Conservation (phyloP, 2,329 filamentous ascomycete species). For the Penicillium sumatraense region DNA sequence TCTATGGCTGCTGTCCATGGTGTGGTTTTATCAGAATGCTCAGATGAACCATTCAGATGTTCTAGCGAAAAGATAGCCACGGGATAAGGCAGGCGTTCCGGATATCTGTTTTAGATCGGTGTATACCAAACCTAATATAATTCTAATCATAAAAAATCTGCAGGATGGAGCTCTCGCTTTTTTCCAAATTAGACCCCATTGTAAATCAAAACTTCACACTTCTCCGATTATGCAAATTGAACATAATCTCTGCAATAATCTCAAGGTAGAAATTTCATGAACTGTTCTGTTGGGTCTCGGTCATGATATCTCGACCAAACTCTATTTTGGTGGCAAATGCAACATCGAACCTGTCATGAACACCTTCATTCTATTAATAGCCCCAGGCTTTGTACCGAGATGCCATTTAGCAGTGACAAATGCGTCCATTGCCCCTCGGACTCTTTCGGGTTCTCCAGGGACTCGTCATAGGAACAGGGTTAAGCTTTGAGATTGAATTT, state of each 20-base stretch:
- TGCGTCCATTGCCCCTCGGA: not conserved
- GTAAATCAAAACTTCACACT: not conserved
- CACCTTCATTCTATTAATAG: conserved; percentile 17
- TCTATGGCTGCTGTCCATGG: conserved; percentile 12
- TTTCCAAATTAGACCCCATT: not conserved
- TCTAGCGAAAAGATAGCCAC: not conserved
- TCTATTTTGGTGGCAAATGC: conserved; percentile 19
- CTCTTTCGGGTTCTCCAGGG: not conserved
- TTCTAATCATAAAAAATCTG: conserved; percentile 12
- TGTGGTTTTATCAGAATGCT: not conserved
- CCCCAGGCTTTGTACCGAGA: not conserved
- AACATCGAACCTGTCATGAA: conserved; percentile 9
- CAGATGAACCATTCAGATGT: not conserved
- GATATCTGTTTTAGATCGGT: conserved; percentile 11
- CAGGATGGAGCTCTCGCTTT: not conserved
- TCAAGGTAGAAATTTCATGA: not conserved
- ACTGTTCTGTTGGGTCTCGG: not conserved
- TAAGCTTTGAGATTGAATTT: conserved; percentile 6
- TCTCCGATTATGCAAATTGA: not conserved
- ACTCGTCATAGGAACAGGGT: conserved; percentile 9
- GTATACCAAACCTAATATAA: conserved; percentile 22
- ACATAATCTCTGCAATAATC: too few species aligned
- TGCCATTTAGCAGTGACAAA: not conserved
- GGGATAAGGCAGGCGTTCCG: conserved; percentile 16
- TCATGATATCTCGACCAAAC: conserved; percentile 18